Base-by-base conservation (phyloP, 768 basidiomycete species). In the Naganishia friedmannii region DNA sequence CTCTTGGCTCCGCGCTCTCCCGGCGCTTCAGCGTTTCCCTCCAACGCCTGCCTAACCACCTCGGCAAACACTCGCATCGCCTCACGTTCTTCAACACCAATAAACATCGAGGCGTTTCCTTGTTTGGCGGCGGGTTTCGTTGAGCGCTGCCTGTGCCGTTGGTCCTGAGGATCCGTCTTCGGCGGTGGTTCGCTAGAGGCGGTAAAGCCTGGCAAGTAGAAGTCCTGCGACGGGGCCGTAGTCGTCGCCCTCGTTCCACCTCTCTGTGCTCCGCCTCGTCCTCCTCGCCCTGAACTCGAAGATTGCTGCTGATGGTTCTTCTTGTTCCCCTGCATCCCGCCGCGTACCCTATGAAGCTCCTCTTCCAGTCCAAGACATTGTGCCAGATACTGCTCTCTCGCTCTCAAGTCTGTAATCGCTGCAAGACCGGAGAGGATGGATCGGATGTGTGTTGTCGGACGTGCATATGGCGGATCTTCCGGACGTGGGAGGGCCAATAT, bases 1-100 rank as follows among this genome's bases (percentile, higher is more conserved):
- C 60, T 42, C 42, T 63, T 63, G 17, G n/a, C 37, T 6, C 60
- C 60, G 10, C 39, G 46, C 26, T 21, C 60, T 21, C 39, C 39
- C 23, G 34, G 5, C 42, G 12, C 23, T n/a, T 37, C 57, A 28
- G 29, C 34, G 15, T 63, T 26, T 26, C 39, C 60, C 26, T 63
- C 60, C 42, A 63, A 45, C 15, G 32, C 42, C 42, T 45, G 37
- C 26, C 60, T 42, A 5, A 63, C 42, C 1, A 45, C 60, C 42
- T 63, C 60, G 17, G 60, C 60, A 29, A 63, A 63, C 60, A 23
- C 60, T 8, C 60, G 60, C 37, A 63, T 45, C 42, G 60, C 39
- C n/a, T 63, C 39, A 4, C 34, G 60, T 34, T 63, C 60, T 29
- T 63, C 34, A 8, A 42, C 39, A 15, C 60, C 60, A 26, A 63